phyloP scores from a whole-genome alignment of 768 basidiomycete genomes.

The Mycena albidolilacea region DNA sequence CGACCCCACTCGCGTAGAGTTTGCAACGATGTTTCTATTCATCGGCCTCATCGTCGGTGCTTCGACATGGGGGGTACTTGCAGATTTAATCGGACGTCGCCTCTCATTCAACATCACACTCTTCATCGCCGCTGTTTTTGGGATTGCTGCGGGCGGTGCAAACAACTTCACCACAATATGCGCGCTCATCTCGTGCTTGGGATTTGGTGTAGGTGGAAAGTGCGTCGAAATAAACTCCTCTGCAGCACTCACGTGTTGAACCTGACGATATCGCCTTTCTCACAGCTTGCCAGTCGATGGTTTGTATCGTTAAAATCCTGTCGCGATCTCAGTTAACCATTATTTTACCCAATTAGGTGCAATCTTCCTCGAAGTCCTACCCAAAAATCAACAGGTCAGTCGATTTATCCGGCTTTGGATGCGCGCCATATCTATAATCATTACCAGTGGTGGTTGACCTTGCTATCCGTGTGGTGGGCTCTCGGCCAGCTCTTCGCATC shows the following conservation, averaged over 20 bases:
- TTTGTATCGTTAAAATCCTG: conserved; percentile 43
- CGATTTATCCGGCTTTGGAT: conserved; percentile 29
- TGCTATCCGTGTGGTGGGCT: conserved; percentile 71
- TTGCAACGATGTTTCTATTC: conserved; percentile 62
- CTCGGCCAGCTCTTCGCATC: conserved; percentile 67
- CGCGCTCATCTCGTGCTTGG: conserved; percentile 61
- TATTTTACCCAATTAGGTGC: conserved; percentile 48
- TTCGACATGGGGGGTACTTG: conserved; percentile 63
- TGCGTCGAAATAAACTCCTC: conserved; percentile 47
- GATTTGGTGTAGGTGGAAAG: conserved; percentile 69
- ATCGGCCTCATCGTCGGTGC: conserved; percentile 67
- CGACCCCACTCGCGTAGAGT: conserved; percentile 59
- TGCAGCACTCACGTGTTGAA: conserved; percentile 27
- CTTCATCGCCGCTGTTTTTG: conserved; percentile 62
- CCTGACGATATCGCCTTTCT: conserved; percentile 43
- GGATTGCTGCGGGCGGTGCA: conserved; percentile 63
- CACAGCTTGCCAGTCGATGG: conserved; percentile 62
- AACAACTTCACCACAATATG: conserved; percentile 63
- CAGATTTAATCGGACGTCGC: conserved; percentile 63
- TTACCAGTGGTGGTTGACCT: conserved; percentile 65
- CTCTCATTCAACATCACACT: conserved; percentile 61
- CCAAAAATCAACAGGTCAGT: conserved; percentile 56
- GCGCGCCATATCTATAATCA: conserved; percentile 15
- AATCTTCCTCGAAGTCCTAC: conserved; percentile 62
- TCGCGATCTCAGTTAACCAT: conserved; percentile 7